Conservation (phyloP, 108 stramenopile genomes). For the Epithemia pelagica region DNA sequence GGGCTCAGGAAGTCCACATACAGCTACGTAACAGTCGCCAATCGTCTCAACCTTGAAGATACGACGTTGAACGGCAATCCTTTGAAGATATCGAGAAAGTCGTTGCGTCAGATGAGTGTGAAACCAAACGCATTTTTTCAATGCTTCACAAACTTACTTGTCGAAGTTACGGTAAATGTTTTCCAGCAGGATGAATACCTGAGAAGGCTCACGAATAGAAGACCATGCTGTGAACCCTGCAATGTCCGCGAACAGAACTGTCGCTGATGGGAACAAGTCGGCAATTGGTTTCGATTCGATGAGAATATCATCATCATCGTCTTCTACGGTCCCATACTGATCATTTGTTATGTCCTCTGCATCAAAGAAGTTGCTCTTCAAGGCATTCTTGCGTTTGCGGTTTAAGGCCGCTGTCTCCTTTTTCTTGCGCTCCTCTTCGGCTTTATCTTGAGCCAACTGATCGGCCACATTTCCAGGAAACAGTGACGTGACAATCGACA, state of each 20-base stretch:
- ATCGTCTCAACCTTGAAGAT: slow-evolving; percentile 17
- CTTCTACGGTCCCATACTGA: background rate
- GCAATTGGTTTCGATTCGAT: slow-evolving; percentile 1
- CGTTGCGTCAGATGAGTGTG: too few species aligned
- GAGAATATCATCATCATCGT: background rate
- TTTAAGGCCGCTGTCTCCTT: background rate
- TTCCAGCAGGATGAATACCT: slow-evolving; percentile 25
- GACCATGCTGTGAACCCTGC: slow-evolving; percentile 28
- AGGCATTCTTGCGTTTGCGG: background rate
- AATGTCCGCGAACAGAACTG: slow-evolving; percentile 1
- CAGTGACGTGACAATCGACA: slow-evolving; percentile 13
- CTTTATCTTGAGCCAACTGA: background rate
- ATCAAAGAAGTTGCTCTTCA: background rate
- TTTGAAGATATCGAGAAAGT: too few species aligned
- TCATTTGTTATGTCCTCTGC: background rate
- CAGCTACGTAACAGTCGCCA: slow-evolving; percentile 17
- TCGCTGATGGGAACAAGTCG: slow-evolving; percentile 2
- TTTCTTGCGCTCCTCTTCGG: background rate
- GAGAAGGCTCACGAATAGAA: slow-evolving; percentile 19
- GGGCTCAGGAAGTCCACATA: slow-evolving; percentile 6
- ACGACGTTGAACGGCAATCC: slow-evolving; percentile 6
- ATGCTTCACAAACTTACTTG: background rate
- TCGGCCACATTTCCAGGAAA: slow-evolving; percentile 18
- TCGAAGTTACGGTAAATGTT: slow-evolving; percentile 11
- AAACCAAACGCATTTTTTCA: too few species aligned